Evolutionary conservation across 164 flowering plant species (phyloP), one percentile per base, ranked within the genome.

Genomic region (Chloranthus sessilifolius): DNA sequence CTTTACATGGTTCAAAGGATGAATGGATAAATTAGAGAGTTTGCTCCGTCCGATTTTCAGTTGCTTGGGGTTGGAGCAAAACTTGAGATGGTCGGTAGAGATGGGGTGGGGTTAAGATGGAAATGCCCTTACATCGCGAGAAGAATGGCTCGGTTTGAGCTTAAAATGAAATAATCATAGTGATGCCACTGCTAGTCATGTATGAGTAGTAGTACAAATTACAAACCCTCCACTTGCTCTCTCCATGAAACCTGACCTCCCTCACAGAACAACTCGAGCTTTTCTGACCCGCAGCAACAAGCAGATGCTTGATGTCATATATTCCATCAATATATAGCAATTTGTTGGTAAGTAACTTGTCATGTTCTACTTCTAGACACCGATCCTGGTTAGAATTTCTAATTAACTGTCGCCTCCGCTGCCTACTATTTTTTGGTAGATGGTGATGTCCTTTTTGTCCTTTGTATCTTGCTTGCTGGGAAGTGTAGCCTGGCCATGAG

Each of bases 401-500:
- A 49, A 7, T 23, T 35, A 21, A 22, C 55, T 43, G 20, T 46
- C 48, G 10, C 27, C 25, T 6, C 15, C 19, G 17, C 26, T 1
- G 29, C 56, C 46, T 64, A 47, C 54, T 54, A 43, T 5, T 63
- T 54, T 21, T n/a, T 25, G 41, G 34, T 3, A 35, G 54, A 36
- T 45, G 45, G 10, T n/a, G 21, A 12, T 14, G 24, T 38, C 30
- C 29, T 59, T 44, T 60, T 62, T 11, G 34, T 39, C 56, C 66
- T 75, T 17, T 55, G 60, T 55, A 73, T 29, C 71, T 58, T 83
- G 55, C 92, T 89, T 60, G 84, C 85, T 41, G 84, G 68, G 36
- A 68, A 66, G 58, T 90, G 98, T 56, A 87, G 56, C 51, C 96
- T 81, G 28, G 78, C 78, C 38, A 48, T 51, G 1, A 91, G 77